Percentiles rank a stretch among this genome's conserved stretches.
Conservation (phyloP, 495 filamentous ascomycete genomes). For the Penicillium angulare region DNA sequence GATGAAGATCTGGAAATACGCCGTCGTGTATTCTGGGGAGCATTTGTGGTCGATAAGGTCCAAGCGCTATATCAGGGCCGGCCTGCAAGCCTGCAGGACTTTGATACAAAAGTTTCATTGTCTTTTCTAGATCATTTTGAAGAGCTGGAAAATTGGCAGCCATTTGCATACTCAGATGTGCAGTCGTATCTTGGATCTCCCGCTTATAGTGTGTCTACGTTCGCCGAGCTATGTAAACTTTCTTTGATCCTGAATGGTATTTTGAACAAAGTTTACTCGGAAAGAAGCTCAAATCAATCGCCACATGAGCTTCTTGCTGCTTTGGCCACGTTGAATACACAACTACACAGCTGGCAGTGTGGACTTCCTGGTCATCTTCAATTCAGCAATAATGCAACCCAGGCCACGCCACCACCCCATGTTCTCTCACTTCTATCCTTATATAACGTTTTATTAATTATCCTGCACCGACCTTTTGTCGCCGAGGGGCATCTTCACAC, state of each 20-base stretch:
- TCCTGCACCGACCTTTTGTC: conserved; percentile 29
- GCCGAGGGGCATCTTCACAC: conserved; percentile 27
- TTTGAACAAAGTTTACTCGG: conserved; percentile 27
- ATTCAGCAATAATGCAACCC: conserved; percentile 9
- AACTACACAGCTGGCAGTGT: conserved; percentile 18
- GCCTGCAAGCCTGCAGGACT: conserved; percentile 23
- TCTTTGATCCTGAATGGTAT: conserved; percentile 27
- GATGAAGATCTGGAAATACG: conserved; percentile 40
- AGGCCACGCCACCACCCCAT: conserved; percentile 12
- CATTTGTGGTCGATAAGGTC: conserved; percentile 38
- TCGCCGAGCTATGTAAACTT: conserved; percentile 25
- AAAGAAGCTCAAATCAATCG: conserved; percentile 18
- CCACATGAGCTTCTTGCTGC: conserved; percentile 16
- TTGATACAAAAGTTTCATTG: conserved; percentile 26
- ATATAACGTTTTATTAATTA: conserved; percentile 22
- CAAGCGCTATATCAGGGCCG: conserved; percentile 38
- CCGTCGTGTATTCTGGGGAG: conserved; percentile 42
- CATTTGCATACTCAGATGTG: conserved; percentile 17
- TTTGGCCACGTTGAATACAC: conserved; percentile 13
- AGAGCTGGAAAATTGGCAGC: conserved; percentile 33
- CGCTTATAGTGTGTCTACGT: conserved; percentile 26
- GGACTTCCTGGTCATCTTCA: conserved; percentile 18
- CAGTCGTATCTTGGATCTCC: conserved; percentile 14
- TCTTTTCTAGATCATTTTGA: conserved; percentile 33
- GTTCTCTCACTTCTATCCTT: conserved; percentile 20